These are phyloP conservation scores for Aspergillus chevalieri DNA, from an alignment of 2,329 filamentous ascomycete genomes.

Conservation along the genomic window DNA sequence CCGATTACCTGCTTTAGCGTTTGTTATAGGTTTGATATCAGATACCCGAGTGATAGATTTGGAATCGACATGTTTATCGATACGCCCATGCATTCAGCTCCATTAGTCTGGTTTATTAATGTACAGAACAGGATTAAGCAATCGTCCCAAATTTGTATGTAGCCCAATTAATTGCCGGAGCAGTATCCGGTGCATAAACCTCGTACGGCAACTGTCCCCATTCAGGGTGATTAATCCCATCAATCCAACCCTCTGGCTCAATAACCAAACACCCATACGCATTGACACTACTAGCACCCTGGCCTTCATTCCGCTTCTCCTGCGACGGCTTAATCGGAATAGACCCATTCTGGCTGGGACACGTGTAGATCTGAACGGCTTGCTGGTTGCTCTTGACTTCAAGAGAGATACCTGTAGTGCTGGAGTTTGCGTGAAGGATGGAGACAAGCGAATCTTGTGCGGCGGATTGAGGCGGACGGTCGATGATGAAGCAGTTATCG, in stretches of 20 bases:
- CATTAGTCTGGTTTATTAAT: not conserved
- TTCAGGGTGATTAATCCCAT: conserved; percentile 84
- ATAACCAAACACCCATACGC: conserved; percentile 82
- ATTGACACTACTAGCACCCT: conserved; percentile 40
- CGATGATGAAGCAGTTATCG: conserved; percentile 54
- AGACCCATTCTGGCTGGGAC: conserved; percentile 67
- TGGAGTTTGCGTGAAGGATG: conserved; percentile 59
- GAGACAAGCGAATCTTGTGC: conserved; percentile 30
- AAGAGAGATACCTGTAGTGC: conserved; percentile 71
- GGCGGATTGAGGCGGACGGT: conserved; percentile 34
- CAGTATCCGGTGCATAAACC: conserved; percentile 36
- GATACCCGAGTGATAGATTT: conserved; percentile 1
- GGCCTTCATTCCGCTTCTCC: conserved; percentile 47
- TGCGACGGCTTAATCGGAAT: conserved; percentile 38
- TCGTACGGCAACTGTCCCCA: conserved; percentile 60
- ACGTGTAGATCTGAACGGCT: conserved; percentile 83
- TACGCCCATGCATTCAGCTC: not conserved
- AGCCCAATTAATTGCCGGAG: conserved; percentile 38
- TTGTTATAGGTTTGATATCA: not conserved
- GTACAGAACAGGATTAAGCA: not conserved
- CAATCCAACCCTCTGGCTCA: conserved; percentile 91
- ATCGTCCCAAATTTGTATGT: conserved; percentile 40
- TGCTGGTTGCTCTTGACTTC: conserved; percentile 79
- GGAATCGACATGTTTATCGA: not conserved
- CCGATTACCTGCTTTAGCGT: not conserved